A percentile compares a stretch with the other conserved stretches of the same genome.
These are phyloP conservation scores for Carex kokanica DNA, from an alignment of 176 grass and related monocot species.

Conservation along the genomic window DNA sequence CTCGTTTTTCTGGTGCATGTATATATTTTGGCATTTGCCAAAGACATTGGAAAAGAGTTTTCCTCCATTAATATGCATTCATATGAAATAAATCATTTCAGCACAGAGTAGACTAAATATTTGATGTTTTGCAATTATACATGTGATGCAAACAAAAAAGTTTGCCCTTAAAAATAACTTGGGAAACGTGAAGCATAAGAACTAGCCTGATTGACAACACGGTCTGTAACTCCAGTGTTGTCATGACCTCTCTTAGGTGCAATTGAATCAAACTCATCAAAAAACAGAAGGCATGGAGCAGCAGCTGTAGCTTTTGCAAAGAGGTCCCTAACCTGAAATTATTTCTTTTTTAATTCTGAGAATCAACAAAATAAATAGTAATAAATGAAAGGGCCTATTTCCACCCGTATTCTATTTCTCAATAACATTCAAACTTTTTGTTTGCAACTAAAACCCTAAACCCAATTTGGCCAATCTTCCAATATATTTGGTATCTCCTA, in stretches of 20 bases:
- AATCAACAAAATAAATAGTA: conserved; percentile 8
- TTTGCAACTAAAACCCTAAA: not conserved
- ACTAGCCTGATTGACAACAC: conserved; percentile 95
- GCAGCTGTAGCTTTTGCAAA: conserved; percentile 86
- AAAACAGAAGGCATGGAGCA: conserved; percentile 88
- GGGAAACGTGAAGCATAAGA: conserved; percentile 16
- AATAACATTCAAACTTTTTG: not conserved
- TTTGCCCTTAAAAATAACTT: not conserved
- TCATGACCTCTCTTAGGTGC: conserved; percentile 84
- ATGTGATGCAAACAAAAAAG: conserved; percentile 5
- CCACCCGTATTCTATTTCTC: not conserved
- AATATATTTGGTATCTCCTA: not conserved
- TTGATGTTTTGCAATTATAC: not conserved
- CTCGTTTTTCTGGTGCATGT: not conserved
- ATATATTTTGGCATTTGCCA: not conserved
- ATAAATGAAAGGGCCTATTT: not conserved
- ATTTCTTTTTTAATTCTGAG: conserved; percentile 7
- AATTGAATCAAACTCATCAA: conserved; percentile 97
- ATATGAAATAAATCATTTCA: not conserved
- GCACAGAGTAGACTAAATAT: not conserved
- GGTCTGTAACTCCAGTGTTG: conserved; percentile 88
- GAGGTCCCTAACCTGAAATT: conserved; percentile 77
- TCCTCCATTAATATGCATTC: not conserved
- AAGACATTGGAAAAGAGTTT: not conserved
- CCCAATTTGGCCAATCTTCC: not conserved